Base-by-base conservation (phyloP, 2,329 filamentous ascomycete species). In the Davidsoniella neocaledoniae region DNA sequence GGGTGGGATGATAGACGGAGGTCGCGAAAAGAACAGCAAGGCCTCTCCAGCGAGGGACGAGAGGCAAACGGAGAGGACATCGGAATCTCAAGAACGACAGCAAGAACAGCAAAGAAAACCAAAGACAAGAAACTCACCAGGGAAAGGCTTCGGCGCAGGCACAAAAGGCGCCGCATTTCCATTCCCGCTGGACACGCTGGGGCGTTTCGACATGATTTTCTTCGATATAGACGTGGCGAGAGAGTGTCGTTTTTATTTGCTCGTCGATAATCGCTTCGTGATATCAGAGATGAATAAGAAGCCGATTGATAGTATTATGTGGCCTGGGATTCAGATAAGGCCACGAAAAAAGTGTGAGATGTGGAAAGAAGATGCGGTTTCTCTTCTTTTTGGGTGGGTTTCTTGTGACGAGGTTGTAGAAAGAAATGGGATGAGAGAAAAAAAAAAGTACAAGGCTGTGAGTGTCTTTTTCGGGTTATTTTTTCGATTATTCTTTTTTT, bases 141-240 rank as follows among this genome's bases (percentile, higher is more conserved):
- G 46, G 10, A 49, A 44, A n/a, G 46, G 47, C 47, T 49, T 53
- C 8, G 46, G 17, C 4, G 29, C 42, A 17, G 46, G 17, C 25
- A 38, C 43, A 12, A 43, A 33, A 14, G 43, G 41, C 25, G 61
- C 53, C 48, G 64, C 61, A 50, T 62, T 63, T 61, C 70, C 72
- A 60, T 71, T 72, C 54, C 69, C 67, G 47, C 29, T 53, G 26
- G 51, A 68, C 55, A 63, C 66, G 54, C 61, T 63, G 61, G 68
- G 72, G 69, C 79, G 68, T 68, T 77, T 79, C 54, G 79, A 82
- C 79, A 83, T 83, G 59, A 41, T 63, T 51, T 47, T 49, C 48
- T 39, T 44, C 42, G 50, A 47, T 16, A 6, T 25, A 23, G 43
- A 44, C 10, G 43, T 29, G 23, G n/a, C 21, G 16, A 19, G 25